phyloP scores from a whole-genome alignment of 75 land plant species.

The Selaginella moellendorffii region DNA sequence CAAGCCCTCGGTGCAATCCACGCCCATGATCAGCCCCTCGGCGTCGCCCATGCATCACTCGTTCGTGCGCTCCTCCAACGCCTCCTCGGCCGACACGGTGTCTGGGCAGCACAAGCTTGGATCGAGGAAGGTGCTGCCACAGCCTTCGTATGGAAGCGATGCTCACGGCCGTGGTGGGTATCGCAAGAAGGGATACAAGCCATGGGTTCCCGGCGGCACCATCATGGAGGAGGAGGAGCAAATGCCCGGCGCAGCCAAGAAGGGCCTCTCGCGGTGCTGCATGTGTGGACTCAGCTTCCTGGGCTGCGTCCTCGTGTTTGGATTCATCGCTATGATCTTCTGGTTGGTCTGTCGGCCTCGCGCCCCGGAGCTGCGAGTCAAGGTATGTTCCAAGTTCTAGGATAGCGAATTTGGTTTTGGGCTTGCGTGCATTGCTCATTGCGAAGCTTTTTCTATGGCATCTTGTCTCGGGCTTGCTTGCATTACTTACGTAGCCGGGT shows the following conservation, averaged over 20 bases:
- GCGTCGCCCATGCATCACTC: constrained; percentile 4
- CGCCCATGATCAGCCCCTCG: constrained; percentile 3
- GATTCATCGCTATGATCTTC: constrained; percentile 1
- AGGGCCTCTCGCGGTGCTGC: not conserved
- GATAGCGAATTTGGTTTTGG: no score
- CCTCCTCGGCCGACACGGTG: not conserved
- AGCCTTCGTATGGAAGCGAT: not conserved
- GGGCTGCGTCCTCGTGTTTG: not conserved
- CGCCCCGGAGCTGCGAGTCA: not conserved
- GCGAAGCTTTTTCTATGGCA: no score
- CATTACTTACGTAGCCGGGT: no score
- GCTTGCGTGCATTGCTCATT: no score
- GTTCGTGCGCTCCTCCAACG: not conserved
- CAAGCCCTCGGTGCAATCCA: constrained; percentile 5
- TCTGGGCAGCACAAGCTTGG: not conserved
- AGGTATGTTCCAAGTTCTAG: constrained; percentile 1
- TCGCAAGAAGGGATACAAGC: constrained; percentile 4
- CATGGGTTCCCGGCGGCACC: not conserved
- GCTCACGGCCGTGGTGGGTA: not conserved
- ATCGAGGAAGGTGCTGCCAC: not conserved
- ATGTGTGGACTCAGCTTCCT: not conserved
- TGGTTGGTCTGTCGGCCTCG: constrained; percentile 8
- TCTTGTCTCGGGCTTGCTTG: no score
- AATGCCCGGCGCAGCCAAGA: not conserved
- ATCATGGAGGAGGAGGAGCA: constrained; percentile 9